phyloP scores from a whole-genome alignment of 2,329 filamentous ascomycete genomes.

The Fusarium albidum region DNA sequence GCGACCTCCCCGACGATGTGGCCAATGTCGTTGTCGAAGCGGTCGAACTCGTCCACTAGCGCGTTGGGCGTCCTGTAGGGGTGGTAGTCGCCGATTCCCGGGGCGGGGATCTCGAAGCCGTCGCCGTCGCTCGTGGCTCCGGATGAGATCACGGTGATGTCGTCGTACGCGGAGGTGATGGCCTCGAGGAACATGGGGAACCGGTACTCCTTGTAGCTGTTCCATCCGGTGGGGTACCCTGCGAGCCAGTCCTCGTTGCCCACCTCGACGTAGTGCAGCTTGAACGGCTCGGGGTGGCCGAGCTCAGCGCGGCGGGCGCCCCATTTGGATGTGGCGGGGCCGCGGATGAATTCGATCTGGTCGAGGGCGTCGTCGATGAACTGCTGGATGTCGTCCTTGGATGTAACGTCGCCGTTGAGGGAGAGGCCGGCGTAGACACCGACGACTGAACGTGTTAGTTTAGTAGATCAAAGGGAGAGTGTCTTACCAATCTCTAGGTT shows the following conservation, averaged over 20 bases:
- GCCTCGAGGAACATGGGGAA: conserved; percentile 68
- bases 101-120: conserved; percentile 50
- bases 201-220: conserved; percentile 61
- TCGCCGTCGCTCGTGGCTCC: conserved; percentile 46
- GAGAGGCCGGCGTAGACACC: conserved; percentile 66
- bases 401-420: conserved; percentile 60
- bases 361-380: conserved; percentile 68
- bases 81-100: conserved; percentile 59
- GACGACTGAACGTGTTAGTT: conserved; percentile 51
- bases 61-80: conserved; percentile 60
- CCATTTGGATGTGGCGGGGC: conserved; percentile 61
- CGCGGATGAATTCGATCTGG: conserved; percentile 70
- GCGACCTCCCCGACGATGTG: conserved; percentile 61
- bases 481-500: conserved; percentile 58
- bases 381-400: conserved; percentile 59
- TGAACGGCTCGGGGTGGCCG: conserved; percentile 69
- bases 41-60: conserved; percentile 58
- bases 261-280: conserved; percentile 68
- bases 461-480: background rate
- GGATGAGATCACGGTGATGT: conserved; percentile 64
- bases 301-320: conserved; percentile 65
- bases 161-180: conserved; percentile 62
- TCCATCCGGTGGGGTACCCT: conserved; percentile 54
- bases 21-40: conserved; percentile 59
- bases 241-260: conserved; percentile 74